phyloP scores from a whole-genome alignment of 352 stramenopile genomes.

The Phytophthora palmivora region DNA sequence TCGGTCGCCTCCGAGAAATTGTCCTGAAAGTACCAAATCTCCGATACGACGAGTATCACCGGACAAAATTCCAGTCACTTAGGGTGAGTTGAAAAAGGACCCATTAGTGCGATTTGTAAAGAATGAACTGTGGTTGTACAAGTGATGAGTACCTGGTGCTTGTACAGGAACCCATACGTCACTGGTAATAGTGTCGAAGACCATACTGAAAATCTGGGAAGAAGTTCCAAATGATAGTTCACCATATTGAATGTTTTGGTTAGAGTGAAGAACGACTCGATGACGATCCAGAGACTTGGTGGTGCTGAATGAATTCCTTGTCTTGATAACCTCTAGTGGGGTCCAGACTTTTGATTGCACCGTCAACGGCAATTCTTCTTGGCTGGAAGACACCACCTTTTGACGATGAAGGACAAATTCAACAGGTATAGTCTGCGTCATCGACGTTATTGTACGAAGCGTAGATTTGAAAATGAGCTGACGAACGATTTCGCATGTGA shows the following conservation, averaged over 20 bases:
- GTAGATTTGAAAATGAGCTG: no score
- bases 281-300: not conserved
- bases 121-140: slow-evolving; percentile 86
- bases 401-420: no score
- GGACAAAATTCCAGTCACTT: slow-evolving; percentile 89
- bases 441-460: no score
- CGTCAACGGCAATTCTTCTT: no score
- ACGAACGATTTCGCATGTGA: no score
- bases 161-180: slow-evolving; percentile 93
- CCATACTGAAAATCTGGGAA: slow-evolving; percentile 88
- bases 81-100: slow-evolving; percentile 91
- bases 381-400: no score
- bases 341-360: no score
- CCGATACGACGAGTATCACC: no score
- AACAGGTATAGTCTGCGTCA: no score
- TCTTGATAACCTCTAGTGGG: no score
- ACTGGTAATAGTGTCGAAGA: slow-evolving; percentile 94
- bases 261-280: not conserved
- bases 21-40: no score
- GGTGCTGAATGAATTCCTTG: no score
- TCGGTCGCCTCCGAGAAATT: slow-evolving; percentile 75
- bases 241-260: slow-evolving; percentile 46
- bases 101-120: slow-evolving; percentile 86
- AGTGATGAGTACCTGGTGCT: slow-evolving; percentile 43
- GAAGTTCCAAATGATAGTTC: slow-evolving; percentile 86